Conservation (phyloP, 768 basidiomycete species). For the Lactarius akahatsu region DNA sequence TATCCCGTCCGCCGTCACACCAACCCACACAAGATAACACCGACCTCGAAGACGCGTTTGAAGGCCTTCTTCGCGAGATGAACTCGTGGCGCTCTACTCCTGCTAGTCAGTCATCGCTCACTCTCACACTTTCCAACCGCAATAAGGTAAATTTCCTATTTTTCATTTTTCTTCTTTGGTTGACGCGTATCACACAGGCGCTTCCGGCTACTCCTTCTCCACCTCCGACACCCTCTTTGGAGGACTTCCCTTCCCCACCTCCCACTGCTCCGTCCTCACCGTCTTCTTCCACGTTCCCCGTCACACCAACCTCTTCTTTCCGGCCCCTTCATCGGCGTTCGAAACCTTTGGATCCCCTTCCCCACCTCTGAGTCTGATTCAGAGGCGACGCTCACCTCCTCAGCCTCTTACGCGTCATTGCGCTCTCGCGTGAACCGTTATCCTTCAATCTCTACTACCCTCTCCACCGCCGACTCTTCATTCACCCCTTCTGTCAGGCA, state of each 20-base stretch:
- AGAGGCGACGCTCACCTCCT: conserved; percentile 25
- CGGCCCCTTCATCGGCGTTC: conserved; percentile 25
- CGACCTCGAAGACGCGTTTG: conserved; percentile 39
- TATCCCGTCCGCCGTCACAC: conserved; percentile 8
- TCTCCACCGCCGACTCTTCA: conserved; percentile 23
- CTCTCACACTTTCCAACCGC: conserved; percentile 22
- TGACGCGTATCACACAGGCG: conserved; percentile 7
- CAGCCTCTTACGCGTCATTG: conserved; percentile 29
- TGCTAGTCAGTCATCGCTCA: conserved; percentile 7
- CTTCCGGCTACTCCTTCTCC: conserved; percentile 25
- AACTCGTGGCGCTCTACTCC: conserved; percentile 26
- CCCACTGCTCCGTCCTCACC: conserved; percentile 25
- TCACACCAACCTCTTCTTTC: conserved; percentile 25
- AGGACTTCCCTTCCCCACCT: conserved; percentile 22
- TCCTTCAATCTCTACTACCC: conserved; percentile 31
- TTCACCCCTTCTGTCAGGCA: conserved; percentile 18
- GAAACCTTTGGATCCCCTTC: conserved; percentile 20
- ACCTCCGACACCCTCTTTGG: conserved; percentile 18
- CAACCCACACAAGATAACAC: conserved; percentile 29
- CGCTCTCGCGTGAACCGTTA: conserved; percentile 27
- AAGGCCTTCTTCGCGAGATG: conserved; percentile 41
- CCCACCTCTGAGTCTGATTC: conserved; percentile 18
- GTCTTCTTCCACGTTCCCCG: conserved; percentile 25
- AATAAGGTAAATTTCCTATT: conserved; percentile 24
- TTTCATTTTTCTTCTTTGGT: neutral